Percentiles rank a stretch among this genome's conserved stretches.
These are phyloP conservation scores for Termitomyces sp. DNA, from an alignment of 768 basidiomycete species.

Conservation along the genomic window DNA sequence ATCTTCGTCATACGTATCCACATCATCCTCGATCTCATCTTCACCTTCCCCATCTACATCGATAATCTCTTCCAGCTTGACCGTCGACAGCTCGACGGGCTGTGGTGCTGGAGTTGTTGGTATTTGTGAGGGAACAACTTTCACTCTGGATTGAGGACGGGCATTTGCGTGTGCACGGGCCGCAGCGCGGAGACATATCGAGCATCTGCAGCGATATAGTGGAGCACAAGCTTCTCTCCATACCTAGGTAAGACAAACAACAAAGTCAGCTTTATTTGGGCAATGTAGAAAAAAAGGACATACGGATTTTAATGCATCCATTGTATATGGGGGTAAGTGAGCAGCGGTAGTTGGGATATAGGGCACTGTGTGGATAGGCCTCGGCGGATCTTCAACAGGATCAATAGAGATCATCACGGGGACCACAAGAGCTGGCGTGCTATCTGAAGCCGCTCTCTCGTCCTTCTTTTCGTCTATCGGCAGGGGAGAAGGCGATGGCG, in stretches of 20 bases:
- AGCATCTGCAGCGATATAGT: conserved; percentile 67
- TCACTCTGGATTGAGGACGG: conserved; percentile 1
- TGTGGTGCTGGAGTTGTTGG: conserved; percentile 3
- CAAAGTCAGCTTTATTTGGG: conserved; percentile 9
- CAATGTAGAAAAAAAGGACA: conserved; percentile 23
- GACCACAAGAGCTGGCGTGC: conserved; percentile 13
- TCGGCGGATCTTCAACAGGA: conserved; percentile 62
- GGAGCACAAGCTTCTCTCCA: conserved; percentile 77
- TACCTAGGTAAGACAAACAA: conserved; percentile 34
- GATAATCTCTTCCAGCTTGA: conserved; percentile 14
- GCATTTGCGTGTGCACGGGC: conserved; percentile 41
- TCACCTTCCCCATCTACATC: conserved; percentile 21
- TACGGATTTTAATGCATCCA: conserved; percentile 57
- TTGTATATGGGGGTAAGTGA: conserved; percentile 54
- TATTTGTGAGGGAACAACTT: conserved; percentile 4
- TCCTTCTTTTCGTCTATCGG: conserved; percentile 40
- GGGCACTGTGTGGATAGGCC: conserved; percentile 63
- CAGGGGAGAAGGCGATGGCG: conserved; percentile 72
- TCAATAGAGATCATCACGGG: conserved; percentile 40
- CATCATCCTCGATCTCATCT: conserved; percentile 23
- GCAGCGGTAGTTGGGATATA: conserved; percentile 57
- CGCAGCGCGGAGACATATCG: conserved; percentile 70
- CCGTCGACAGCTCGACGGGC: conserved; percentile 3
- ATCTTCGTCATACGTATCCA: conserved; percentile 17
- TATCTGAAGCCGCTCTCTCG: conserved; percentile 30